Evolutionary conservation across 2,329 filamentous ascomycete genomes (phyloP).

Genomic region (Diaporthe humulicola): DNA sequence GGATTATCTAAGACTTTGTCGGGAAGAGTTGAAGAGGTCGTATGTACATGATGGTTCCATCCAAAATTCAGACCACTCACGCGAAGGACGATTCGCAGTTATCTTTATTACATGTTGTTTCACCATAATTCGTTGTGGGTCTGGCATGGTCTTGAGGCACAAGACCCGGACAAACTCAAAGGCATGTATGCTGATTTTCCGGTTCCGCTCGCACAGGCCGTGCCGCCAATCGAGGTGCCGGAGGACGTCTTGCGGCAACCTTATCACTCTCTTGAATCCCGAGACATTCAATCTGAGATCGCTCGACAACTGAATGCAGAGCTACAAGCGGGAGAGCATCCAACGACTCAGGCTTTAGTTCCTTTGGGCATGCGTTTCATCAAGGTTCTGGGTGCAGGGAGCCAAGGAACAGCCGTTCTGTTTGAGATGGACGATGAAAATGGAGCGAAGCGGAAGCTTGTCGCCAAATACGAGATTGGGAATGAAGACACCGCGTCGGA

Average conservation of each 20-base stretch:
- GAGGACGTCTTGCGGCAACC: not conserved
- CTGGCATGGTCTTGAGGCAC: too few relatives aligned
- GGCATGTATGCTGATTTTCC: too few relatives aligned
- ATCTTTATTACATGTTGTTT: too few relatives aligned
- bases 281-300: not conserved
- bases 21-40: too few relatives aligned
- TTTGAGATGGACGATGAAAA: slow-evolving; percentile 8
- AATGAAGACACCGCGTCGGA: too few relatives aligned
- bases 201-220: too few relatives aligned
- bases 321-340: not conserved
- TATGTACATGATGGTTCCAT: too few relatives aligned
- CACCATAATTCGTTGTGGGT: too few relatives aligned
- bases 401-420: not conserved
- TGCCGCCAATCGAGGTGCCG: not conserved
- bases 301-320: not conserved
- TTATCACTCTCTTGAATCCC: not conserved
- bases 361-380: not conserved
- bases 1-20: too few relatives aligned
- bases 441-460: not conserved
- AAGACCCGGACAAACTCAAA: too few relatives aligned
- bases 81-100: too few relatives aligned
- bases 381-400: slow-evolving; percentile 8
- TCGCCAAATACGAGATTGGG: slow-evolving; percentile 9
- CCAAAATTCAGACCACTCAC: too few relatives aligned
- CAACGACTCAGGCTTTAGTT: not conserved